These are phyloP conservation scores for Pseudotulostoma volvatum DNA, from an alignment of 495 filamentous ascomycete species.

Conservation along the genomic window DNA sequence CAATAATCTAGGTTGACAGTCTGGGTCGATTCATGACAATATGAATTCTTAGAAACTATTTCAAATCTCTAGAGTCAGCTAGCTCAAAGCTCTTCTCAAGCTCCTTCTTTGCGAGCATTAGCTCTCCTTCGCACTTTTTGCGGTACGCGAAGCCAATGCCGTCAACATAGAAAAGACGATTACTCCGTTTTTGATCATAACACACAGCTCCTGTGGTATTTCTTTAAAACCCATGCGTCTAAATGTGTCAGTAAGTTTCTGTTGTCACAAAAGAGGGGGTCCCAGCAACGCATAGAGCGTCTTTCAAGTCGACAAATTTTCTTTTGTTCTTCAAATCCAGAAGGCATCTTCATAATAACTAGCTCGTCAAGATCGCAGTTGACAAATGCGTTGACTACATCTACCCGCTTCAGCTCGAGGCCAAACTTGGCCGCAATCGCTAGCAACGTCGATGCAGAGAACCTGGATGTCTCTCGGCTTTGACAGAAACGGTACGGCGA, in stretches of 20 bases:
- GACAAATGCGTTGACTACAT: constrained; percentile 14
- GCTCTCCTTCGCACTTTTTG: background rate
- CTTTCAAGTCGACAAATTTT: constrained; percentile 2
- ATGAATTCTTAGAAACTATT: constrained; percentile 11
- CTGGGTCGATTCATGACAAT: background rate
- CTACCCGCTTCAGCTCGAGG: constrained; percentile 6
- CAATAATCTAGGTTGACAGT: background rate
- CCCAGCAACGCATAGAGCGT: constrained; percentile 14
- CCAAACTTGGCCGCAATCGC: constrained; percentile 9
- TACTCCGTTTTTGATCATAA: constrained; percentile 7
- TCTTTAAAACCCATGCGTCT: constrained; percentile 6
- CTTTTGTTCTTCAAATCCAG: constrained; percentile 3
- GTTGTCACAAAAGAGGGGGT: constrained; percentile 12
- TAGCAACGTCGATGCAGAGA: constrained; percentile 9
- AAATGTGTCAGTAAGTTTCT: constrained; percentile 8
- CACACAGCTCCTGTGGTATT: constrained; percentile 9
- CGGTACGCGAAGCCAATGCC: constrained; percentile 7
- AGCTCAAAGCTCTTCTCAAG: constrained; percentile 3
- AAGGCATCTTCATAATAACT: constrained; percentile 5
- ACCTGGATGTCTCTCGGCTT: constrained; percentile 5
- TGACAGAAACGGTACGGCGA: too few relatives aligned
- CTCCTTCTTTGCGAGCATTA: constrained; percentile 4
- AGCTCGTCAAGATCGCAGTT: constrained; percentile 10
- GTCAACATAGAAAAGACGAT: constrained; percentile 15
- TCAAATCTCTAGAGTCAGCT: background rate